These are phyloP conservation scores for Candida ponderosae DNA, from an alignment of 805 yeast genomes.

Conservation along the genomic window DNA sequence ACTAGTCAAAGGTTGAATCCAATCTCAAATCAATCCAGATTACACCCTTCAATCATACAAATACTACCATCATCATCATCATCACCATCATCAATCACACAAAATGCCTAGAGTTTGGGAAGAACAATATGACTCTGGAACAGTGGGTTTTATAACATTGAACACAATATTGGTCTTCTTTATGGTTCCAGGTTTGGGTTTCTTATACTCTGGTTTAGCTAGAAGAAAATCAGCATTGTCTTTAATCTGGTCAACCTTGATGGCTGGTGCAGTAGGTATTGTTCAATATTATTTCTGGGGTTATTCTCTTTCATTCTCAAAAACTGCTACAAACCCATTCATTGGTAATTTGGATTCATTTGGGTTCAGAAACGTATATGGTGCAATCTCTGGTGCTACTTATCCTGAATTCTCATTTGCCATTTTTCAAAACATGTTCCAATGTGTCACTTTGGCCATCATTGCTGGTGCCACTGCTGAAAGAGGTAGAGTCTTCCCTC, in stretches of 20 bases:
- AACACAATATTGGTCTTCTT: constrained; percentile 71
- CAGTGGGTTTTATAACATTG: constrained; percentile 43
- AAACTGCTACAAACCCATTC: constrained; percentile 72
- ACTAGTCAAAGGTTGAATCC: too few species aligned
- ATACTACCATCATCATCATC: too few species aligned
- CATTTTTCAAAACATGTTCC: constrained; percentile 82
- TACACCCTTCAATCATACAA: too few species aligned
- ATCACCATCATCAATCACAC: background rate
- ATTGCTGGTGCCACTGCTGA: constrained; percentile 91
- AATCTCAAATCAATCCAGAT: too few species aligned
- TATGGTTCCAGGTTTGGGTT: constrained; percentile 94
- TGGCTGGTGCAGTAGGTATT: constrained; percentile 64
- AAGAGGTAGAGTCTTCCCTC: constrained; percentile 83
- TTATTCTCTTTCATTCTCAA: constrained; percentile 82
- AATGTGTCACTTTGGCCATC: constrained; percentile 88
- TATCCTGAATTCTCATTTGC: constrained; percentile 86
- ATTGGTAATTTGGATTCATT: constrained; percentile 82
- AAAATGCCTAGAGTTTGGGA: constrained; percentile 16
- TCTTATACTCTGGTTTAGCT: constrained; percentile 85
- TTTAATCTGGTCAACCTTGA: constrained; percentile 72
- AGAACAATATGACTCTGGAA: constrained; percentile 37
- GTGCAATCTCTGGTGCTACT: constrained; percentile 30
- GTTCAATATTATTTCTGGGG: constrained; percentile 99
- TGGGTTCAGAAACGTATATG: constrained; percentile 69
- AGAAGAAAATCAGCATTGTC: constrained; percentile 85